Evolutionary conservation across 805 yeast species (phyloP), one percentile per base, ranked within the genome.

Genomic region (Candida arabinofermentans): DNA sequence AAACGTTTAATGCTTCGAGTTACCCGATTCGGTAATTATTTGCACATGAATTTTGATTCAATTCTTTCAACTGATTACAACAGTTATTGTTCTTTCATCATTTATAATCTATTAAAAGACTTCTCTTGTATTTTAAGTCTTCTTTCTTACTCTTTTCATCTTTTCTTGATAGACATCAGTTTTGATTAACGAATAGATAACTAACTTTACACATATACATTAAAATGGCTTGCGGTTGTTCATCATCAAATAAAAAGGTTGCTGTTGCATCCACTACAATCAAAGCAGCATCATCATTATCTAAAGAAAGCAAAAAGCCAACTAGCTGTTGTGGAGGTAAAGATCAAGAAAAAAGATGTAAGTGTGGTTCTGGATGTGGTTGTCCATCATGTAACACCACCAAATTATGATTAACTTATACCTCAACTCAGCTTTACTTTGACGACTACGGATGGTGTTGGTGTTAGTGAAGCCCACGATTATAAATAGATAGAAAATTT

Each of bases 321-420:
- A 32, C 47, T 14, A 40, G 55, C 5, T 57, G 61, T 36, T 57
- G 61, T 27, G 53, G 61, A n/a, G 52, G 56, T 24, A 32, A 38
- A n/a, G 27, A 22, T 12, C 44, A 43, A 3, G 54, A 46, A 13
- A 34, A 42, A 21, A 54, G 56, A 43, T 64, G 68, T 51, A 53
- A 53, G 26, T 64, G 68, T 46, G 68, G 68, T 8, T 48, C 64
- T 10, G 64, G 61, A 27, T 64, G 68, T 43, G 50, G 53, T 23
- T 64, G 68, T 48, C 62, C 66, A 30, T 44, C 57, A 10, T 64
- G 68, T 52, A 64, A 64, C 57, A 62, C 66, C 30, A 64, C 68
- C 34, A 63, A 61, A 51, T 51, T 54, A 24, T 56, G 47, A 46
- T 45, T 42, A 40, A 14, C 5, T 8, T 8, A 16, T 30, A 7